Conservation (phyloP, 441 rosid genomes). For the Populus hybrid region DNA sequence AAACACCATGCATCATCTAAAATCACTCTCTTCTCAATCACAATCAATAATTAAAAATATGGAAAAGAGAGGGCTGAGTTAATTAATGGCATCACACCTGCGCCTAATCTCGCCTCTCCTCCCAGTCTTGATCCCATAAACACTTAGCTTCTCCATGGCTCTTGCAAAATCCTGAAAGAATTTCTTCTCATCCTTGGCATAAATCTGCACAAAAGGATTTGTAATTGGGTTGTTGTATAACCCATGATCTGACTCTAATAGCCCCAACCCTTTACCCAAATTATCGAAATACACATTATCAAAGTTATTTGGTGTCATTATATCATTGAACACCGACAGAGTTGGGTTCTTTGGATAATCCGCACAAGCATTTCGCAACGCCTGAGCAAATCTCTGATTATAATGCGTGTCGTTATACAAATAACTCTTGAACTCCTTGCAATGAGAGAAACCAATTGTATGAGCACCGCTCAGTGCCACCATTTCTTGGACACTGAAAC, state of each 20-base stretch:
- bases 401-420: slow-evolving; percentile 35
- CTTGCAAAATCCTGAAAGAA: slow-evolving; percentile 53
- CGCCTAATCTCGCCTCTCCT: slow-evolving; percentile 53
- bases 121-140: slow-evolving; percentile 47
- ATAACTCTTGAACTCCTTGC: slow-evolving; percentile 51
- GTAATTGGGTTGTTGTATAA: slow-evolving; percentile 41
- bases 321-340: slow-evolving; percentile 66
- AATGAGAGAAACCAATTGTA: slow-evolving; percentile 78
- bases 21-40: not conserved
- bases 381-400: slow-evolving; percentile 33
- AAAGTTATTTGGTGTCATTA: slow-evolving; percentile 64
- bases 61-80: slow-evolving; percentile 8
- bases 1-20: not conserved
- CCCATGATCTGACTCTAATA: slow-evolving; percentile 54
- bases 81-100: slow-evolving; percentile 69
- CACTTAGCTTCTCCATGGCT: slow-evolving; percentile 62
- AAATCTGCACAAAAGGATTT: slow-evolving; percentile 43
- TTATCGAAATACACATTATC: slow-evolving; percentile 66
- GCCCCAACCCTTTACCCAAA: slow-evolving; percentile 49
- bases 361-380: slow-evolving; percentile 44
- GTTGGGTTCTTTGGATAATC: slow-evolving; percentile 45
- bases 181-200: slow-evolving; percentile 50
- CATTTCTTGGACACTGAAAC: slow-evolving; percentile 49
- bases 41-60: not conserved
- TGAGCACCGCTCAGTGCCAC: slow-evolving; percentile 69